phyloP scores from a whole-genome alignment of 1,139 yeast species.

The Blastobotrys raffinosifermentans region DNA sequence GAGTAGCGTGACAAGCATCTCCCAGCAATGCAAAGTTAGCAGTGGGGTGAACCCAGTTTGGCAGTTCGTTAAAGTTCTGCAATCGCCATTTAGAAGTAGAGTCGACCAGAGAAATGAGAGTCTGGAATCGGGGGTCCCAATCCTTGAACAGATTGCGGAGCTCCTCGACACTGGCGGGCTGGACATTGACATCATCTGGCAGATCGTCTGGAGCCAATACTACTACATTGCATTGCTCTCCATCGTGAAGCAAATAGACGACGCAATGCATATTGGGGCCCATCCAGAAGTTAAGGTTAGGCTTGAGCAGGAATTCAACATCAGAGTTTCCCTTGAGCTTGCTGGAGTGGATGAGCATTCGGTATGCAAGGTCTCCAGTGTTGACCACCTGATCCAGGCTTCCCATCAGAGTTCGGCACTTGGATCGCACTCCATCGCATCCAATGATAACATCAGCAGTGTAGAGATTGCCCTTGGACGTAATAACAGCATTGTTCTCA shows the following conservation, averaged over 20 bases:
- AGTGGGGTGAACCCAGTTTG: constrained; percentile 21
- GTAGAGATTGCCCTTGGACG: constrained; percentile 25
- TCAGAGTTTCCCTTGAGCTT: constrained; percentile 13
- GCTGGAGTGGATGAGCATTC: constrained; percentile 20
- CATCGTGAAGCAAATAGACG: constrained; percentile 25
- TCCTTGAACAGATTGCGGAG: constrained; percentile 22
- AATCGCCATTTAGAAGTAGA: constrained; percentile 28
- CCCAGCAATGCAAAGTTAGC: constrained; percentile 29
- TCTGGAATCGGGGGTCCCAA: constrained; percentile 28
- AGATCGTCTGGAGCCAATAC: constrained; percentile 27
- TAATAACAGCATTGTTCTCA: constrained; percentile 24
- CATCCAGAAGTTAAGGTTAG: constrained; percentile 30
- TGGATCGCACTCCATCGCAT: constrained; percentile 34
- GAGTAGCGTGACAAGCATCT: constrained; percentile 38
- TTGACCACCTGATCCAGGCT: constrained; percentile 21
- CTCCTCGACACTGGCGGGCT: constrained; percentile 23
- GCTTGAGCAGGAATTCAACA: constrained; percentile 11
- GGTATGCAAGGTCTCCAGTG: constrained; percentile 26
- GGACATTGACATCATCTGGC: constrained; percentile 20
- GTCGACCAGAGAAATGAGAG: constrained; percentile 22
- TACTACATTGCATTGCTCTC: constrained; percentile 20
- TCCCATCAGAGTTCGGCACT: constrained; percentile 16
- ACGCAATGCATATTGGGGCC: constrained; percentile 30
- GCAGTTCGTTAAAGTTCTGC: constrained; percentile 26
- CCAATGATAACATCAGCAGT: constrained; percentile 34